A percentile compares a stretch with the other conserved stretches of the same genome.
These are phyloP conservation scores for Cyamopsis tetragonoloba DNA, from an alignment of 306 rosid genomes.

Conservation along the genomic window DNA sequence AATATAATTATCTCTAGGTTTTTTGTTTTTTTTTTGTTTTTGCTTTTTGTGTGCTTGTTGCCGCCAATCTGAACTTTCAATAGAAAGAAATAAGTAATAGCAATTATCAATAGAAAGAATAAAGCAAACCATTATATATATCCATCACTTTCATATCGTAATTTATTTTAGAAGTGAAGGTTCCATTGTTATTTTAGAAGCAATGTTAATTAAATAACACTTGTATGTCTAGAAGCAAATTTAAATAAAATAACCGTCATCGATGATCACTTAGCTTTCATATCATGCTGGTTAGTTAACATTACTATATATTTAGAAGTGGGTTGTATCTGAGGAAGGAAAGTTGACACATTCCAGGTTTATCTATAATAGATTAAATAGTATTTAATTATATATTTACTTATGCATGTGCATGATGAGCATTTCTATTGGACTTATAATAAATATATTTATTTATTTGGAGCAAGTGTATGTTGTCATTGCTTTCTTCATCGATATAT, in stretches of 20 bases:
- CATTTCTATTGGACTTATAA: no score
- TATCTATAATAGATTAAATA: neutral
- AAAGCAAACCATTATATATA: neutral
- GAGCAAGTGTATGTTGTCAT: neutral
- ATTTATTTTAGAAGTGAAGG: no score
- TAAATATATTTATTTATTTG: no score
- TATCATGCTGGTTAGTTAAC: slow-evolving; percentile 6
- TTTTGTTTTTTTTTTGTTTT: no score
- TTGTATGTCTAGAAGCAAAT: neutral
- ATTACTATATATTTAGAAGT: neutral
- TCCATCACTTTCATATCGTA: no score
- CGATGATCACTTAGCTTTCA: no score
- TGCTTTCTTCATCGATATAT: neutral
- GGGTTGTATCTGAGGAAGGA: neutral
- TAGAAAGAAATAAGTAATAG: neutral
- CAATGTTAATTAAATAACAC: neutral
- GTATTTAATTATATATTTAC: neutral
- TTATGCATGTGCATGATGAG: neutral
- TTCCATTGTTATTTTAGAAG: neutral
- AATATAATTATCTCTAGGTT: no score
- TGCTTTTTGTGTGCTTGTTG: no score
- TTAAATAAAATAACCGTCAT: neutral
- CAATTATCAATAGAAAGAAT: neutral
- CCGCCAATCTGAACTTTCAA: neutral
- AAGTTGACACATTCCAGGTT: neutral